Evolutionary conservation across 768 basidiomycete genomes (phyloP).

Genomic region (Tulasnella sp.): DNA sequence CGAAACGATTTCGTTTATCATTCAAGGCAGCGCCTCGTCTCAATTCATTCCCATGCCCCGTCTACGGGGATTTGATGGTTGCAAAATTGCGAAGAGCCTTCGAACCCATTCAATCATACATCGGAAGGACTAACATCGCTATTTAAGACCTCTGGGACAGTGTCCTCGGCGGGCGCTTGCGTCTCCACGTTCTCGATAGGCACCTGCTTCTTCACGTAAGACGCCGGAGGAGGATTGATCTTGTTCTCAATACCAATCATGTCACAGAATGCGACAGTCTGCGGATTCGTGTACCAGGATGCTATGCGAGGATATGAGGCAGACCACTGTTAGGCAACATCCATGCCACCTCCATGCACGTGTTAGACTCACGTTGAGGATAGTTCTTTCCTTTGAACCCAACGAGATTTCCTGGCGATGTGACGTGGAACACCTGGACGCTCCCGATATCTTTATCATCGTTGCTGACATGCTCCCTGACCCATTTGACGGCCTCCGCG

Average conservation of each 20-base stretch:
- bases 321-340: background rate
- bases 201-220: too few relatives aligned
- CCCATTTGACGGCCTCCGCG: constrained; percentile 51
- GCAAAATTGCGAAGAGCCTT: too few relatives aligned
- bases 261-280: constrained; percentile 74
- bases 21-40: too few relatives aligned
- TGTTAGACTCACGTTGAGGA: background rate
- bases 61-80: too few relatives aligned
- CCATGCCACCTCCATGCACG: too few relatives aligned
- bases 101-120: too few relatives aligned
- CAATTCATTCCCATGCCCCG: too few relatives aligned
- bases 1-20: too few relatives aligned
- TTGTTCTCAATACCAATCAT: constrained; percentile 74
- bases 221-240: constrained; percentile 29
- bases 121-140: too few relatives aligned
- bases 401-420: constrained; percentile 44
- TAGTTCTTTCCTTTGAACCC: background rate
- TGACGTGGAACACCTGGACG: constrained; percentile 57
- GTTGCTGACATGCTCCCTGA: constrained; percentile 43
- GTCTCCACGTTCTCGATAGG: too few relatives aligned
- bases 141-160: too few relatives aligned
- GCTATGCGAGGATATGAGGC: constrained; percentile 35
- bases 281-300: constrained; percentile 72
- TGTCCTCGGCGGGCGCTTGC: too few relatives aligned
- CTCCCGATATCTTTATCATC: constrained; percentile 32